Evolutionary conservation across 2,329 filamentous ascomycete species (phyloP).

Genomic region (Colletotrichum gigasporum): DNA sequence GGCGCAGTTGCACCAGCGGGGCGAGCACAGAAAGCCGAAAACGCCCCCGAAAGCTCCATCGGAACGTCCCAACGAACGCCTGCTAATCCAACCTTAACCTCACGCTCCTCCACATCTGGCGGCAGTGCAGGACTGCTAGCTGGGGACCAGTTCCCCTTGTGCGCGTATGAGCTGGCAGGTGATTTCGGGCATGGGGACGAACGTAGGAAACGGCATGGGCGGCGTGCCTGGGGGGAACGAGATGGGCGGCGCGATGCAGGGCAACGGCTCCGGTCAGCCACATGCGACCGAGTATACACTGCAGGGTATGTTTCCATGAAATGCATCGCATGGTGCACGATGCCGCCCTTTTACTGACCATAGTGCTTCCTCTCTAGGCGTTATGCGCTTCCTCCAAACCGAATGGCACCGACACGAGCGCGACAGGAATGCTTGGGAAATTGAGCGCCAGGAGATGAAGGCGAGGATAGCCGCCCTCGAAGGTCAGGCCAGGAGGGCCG

Average conservation of each 20-base stretch:
- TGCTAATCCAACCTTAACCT: neutral
- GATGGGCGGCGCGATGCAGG: slow-evolving; percentile 56
- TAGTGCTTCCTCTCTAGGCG: slow-evolving; percentile 66
- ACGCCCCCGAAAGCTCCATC: neutral
- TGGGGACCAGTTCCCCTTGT: slow-evolving; percentile 23
- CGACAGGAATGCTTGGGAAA: slow-evolving; percentile 98
- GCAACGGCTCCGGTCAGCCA: slow-evolving; percentile 59
- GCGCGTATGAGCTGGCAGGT: slow-evolving; percentile 48
- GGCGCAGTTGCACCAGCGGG: slow-evolving; percentile 8
- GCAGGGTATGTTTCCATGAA: slow-evolving; percentile 56
- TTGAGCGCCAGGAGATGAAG: slow-evolving; percentile 99
- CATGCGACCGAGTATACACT: slow-evolving; percentile 71
- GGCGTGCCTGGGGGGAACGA: slow-evolving; percentile 51
- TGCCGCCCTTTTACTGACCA: neutral
- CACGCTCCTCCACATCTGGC: neutral
- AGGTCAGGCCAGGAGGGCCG: slow-evolving; percentile 86
- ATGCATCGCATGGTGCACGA: neutral
- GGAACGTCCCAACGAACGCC: too few relatives aligned
- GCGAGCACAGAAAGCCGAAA: neutral
- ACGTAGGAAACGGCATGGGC: slow-evolving; percentile 48
- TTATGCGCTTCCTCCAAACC: slow-evolving; percentile 99
- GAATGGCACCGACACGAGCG: slow-evolving; percentile 99
- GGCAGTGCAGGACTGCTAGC: slow-evolving; percentile 17
- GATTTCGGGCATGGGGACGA: slow-evolving; percentile 50
- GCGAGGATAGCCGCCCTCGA: slow-evolving; percentile 94